Percentiles rank a stretch among this genome's conserved stretches.
These are phyloP conservation scores for Alternaria gaisen DNA, from an alignment of 2,329 filamentous ascomycete genomes.

Conservation along the genomic window DNA sequence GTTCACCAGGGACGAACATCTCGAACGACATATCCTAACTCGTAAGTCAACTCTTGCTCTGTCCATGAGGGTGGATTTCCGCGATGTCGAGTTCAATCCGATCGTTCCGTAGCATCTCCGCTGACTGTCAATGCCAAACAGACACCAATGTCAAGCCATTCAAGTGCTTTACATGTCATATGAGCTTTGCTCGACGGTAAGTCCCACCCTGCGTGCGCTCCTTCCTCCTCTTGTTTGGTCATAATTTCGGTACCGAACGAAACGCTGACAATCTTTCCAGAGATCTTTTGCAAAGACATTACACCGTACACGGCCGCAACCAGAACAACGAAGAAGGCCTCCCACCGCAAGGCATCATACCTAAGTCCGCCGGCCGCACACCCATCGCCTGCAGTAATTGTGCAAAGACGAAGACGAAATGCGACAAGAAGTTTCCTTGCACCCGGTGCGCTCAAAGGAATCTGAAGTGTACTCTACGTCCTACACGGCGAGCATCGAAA, in stretches of 20 bases:
- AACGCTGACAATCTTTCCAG: conserved; percentile 43
- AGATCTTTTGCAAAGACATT: conserved; percentile 61
- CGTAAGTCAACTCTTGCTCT: conserved; percentile 49
- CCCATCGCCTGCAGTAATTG: conserved; percentile 64
- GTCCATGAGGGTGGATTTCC: not conserved
- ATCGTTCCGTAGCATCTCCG: not conserved
- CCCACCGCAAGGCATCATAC: conserved; percentile 60
- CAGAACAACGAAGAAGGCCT: conserved; percentile 60
- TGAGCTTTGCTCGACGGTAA: conserved; percentile 63
- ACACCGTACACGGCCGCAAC: conserved; percentile 61
- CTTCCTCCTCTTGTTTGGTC: conserved; percentile 2
- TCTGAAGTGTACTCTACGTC: conserved; percentile 57
- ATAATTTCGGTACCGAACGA: not conserved
- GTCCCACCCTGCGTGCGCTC: conserved; percentile 24
- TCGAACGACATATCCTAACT: conserved; percentile 62
- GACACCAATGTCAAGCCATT: conserved; percentile 65
- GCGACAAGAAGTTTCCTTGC: conserved; percentile 65
- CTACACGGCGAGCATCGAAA: conserved; percentile 59
- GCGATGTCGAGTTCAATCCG: not conserved
- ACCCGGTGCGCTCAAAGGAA: conserved; percentile 61
- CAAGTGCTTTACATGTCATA: conserved; percentile 64
- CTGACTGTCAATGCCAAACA: conserved; percentile 29
- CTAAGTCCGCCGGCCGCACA: conserved; percentile 61
- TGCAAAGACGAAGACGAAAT: conserved; percentile 64
- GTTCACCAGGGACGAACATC: conserved; percentile 62